A percentile compares a stretch with the other conserved stretches of the same genome.
phyloP scores from a whole-genome alignment of 306 rosid species.

The Begonia fuchsioides region DNA sequence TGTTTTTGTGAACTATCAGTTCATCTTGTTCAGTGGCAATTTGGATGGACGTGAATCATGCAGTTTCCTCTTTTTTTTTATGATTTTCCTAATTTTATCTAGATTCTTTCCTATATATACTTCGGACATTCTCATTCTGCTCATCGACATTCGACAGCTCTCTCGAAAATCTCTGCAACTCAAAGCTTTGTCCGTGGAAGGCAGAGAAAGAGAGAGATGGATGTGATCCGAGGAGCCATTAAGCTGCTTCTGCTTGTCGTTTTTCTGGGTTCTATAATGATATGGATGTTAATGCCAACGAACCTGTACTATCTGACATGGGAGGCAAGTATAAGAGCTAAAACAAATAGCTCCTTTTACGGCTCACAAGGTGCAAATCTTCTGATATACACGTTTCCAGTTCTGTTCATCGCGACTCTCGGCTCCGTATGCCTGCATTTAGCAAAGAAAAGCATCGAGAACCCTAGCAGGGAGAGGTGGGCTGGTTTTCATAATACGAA shows the following conservation, averaged over 20 bases:
- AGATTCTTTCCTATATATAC: constrained; percentile 28
- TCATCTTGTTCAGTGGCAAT: too few species aligned
- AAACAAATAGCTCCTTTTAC: constrained; percentile 24
- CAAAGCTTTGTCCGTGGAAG: constrained; percentile 1
- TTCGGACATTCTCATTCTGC: constrained; percentile 5
- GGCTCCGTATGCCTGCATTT: constrained; percentile 54
- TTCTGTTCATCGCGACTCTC: constrained; percentile 39
- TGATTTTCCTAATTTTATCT: too few species aligned
- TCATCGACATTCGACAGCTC: neutral
- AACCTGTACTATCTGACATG: constrained; percentile 21
- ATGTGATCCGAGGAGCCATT: constrained; percentile 11
- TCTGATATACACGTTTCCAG: constrained; percentile 38
- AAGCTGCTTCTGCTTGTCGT: constrained; percentile 22
- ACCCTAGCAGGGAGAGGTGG: too few species aligned
- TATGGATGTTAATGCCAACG: constrained; percentile 56
- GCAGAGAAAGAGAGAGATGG: constrained; percentile 4
- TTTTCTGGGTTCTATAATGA: constrained; percentile 27
- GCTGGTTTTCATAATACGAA: too few species aligned
- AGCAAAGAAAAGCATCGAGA: constrained; percentile 11
- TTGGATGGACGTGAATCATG: too few species aligned
- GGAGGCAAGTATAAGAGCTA: constrained; percentile 15
- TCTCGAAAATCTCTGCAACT: neutral
- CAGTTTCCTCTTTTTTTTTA: too few species aligned
- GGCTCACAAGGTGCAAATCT: constrained; percentile 37
- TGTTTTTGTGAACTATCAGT: too few species aligned